phyloP scores from a whole-genome alignment of 2,329 filamentous ascomycete genomes.

The Chaetothyriales sp. region DNA sequence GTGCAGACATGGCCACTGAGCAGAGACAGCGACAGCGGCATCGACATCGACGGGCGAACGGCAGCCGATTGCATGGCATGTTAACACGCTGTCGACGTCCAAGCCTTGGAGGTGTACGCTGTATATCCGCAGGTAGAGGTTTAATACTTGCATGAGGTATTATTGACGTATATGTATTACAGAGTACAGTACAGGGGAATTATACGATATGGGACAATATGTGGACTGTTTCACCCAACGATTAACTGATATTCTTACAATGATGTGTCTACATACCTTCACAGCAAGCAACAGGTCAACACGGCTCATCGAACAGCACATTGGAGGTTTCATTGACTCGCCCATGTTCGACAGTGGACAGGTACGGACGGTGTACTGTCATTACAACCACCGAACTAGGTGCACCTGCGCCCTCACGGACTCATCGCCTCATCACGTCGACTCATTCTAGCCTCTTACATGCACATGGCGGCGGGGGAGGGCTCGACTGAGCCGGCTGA shows the following conservation, averaged over 20 bases:
- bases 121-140: too few relatives aligned
- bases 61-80: not conserved
- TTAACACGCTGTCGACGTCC: not conserved
- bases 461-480: conserved; percentile 18
- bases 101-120: not conserved
- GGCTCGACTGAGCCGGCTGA: conserved; percentile 17
- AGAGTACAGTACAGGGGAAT: too few relatives aligned
- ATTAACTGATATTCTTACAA: too few relatives aligned
- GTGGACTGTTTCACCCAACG: too few relatives aligned
- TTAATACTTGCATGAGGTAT: too few relatives aligned
- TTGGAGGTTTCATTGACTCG: too few relatives aligned
- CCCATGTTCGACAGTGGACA: too few relatives aligned
- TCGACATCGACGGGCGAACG: not conserved
- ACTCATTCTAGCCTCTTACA: not conserved
- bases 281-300: too few relatives aligned
- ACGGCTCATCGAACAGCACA: too few relatives aligned
- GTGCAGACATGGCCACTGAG: conserved; percentile 14
- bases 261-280: too few relatives aligned
- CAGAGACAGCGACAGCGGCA: not conserved
- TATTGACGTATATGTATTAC: too few relatives aligned
- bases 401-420: not conserved
- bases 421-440: not conserved
- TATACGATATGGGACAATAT: too few relatives aligned
- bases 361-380: not conserved
- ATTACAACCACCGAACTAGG: not conserved